Evolutionary conservation across 2,329 filamentous ascomycete species (phyloP).

Genomic region (Rhinocladiella mackenziei): DNA sequence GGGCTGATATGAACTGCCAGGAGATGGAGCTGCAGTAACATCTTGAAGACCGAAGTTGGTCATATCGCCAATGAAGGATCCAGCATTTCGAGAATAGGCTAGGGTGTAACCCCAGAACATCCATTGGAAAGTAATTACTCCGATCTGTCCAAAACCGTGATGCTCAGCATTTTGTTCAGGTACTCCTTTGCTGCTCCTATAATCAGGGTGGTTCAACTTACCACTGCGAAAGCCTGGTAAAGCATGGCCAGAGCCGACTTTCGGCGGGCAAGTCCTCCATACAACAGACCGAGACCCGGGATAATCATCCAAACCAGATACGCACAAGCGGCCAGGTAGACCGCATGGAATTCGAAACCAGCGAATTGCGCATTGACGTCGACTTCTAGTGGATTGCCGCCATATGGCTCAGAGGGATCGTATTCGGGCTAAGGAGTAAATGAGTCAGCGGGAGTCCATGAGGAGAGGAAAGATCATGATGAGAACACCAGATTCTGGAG

Average conservation of each 20-base stretch:
- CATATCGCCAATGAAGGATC: conserved; percentile 60
- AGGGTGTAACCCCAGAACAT: conserved; percentile 64
- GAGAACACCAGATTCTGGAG: no score
- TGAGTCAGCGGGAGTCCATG: conserved; percentile 7
- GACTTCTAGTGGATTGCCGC: conserved; percentile 50
- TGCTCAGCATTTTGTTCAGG: background rate
- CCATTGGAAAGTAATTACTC: conserved; percentile 43
- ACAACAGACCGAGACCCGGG: conserved; percentile 61
- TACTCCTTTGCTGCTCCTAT: conserved; percentile 24
- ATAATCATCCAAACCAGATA: conserved; percentile 64
- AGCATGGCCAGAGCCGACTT: conserved; percentile 59
- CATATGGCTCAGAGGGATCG: conserved; percentile 43
- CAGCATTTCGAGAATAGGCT: conserved; percentile 57
- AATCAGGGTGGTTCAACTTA: conserved; percentile 43
- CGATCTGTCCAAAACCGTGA: background rate
- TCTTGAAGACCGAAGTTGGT: conserved; percentile 59
- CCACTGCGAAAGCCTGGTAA: conserved; percentile 59
- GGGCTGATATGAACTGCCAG: conserved; percentile 46
- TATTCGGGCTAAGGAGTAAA: conserved; percentile 31
- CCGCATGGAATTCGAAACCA: conserved; percentile 58
- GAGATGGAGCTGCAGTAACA: conserved; percentile 57
- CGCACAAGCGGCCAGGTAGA: conserved; percentile 55
- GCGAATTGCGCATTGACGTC: conserved; percentile 57
- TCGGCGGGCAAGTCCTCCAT: conserved; percentile 59
- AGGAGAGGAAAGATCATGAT: background rate